Evolutionary conservation across 352 stramenopile genomes (phyloP).

Genomic region (Phytophthora citrophthora): DNA sequence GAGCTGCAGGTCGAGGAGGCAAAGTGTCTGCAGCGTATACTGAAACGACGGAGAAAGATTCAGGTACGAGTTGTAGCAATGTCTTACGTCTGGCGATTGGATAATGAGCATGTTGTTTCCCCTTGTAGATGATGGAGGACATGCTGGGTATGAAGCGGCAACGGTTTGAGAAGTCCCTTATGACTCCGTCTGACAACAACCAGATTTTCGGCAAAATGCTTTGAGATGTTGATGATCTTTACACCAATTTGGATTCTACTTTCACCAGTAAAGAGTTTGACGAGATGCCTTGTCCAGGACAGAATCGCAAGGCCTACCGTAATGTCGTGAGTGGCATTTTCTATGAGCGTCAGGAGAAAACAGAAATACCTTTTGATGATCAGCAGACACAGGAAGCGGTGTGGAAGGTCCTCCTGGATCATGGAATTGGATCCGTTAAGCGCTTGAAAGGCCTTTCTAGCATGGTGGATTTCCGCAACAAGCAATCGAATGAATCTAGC

Average conservation of each 20-base stretch:
- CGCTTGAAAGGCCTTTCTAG: not conserved
- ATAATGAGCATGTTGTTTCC: too few species aligned
- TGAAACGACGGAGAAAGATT: constrained; percentile 29
- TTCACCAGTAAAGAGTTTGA: constrained; percentile 6
- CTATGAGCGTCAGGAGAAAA: constrained; percentile 22
- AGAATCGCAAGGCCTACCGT: constrained; percentile 6
- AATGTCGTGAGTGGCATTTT: constrained; percentile 15
- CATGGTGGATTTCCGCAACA: not conserved
- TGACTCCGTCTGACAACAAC: not conserved
- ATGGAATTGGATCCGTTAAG: not conserved
- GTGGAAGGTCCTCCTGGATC: constrained; percentile 1
- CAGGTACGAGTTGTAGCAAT: constrained; percentile 15
- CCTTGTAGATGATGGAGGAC: constrained; percentile 14
- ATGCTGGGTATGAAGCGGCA: constrained; percentile 12
- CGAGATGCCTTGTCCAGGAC: constrained; percentile 21
- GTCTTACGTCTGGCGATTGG: too few species aligned
- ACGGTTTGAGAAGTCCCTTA: not conserved
- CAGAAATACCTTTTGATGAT: constrained; percentile 22
- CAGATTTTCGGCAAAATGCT: constrained; percentile 22
- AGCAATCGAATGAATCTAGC: not conserved
- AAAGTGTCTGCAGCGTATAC: constrained; percentile 31
- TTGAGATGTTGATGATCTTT: constrained; percentile 12
- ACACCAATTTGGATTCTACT: constrained; percentile 7
- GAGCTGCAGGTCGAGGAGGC: constrained; percentile 24
- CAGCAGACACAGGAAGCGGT: not conserved